Conservation (phyloP, 345 rosid genomes). For the Gossypium sturtianum region DNA sequence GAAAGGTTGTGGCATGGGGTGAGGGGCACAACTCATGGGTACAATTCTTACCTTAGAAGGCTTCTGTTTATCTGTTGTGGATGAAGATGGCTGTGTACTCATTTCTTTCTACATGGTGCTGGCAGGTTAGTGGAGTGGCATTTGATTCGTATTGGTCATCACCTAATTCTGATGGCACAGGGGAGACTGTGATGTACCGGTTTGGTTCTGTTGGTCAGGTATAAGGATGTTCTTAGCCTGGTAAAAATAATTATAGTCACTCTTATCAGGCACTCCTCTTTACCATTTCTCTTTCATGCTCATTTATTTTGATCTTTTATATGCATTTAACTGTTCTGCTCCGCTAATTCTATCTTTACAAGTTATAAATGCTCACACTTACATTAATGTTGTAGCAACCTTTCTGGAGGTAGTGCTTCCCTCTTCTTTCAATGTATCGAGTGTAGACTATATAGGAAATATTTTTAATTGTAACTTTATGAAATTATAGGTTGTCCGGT, state of each 20-base stretch:
- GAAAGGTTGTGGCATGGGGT: conserved; percentile 99
- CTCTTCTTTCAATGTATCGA: not conserved
- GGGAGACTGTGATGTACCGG: conserved; percentile 83
- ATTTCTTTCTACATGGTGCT: conserved; percentile 23
- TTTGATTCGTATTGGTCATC: conserved; percentile 95
- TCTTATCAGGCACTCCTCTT: not conserved
- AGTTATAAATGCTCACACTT: not conserved
- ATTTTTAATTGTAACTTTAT: not conserved
- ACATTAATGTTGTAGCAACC: not conserved
- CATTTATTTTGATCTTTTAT: not conserved
- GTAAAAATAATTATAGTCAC: not conserved
- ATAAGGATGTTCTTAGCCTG: conserved; percentile 13
- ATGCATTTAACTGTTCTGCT: not conserved
- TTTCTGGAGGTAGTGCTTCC: not conserved
- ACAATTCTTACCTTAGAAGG: conserved; percentile 23
- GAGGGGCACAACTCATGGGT: conserved; percentile 99
- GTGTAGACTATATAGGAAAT: not conserved
- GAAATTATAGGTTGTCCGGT: not conserved
- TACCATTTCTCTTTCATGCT: not conserved
- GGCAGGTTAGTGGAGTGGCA: conserved; percentile 98
- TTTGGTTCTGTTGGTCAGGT: conserved; percentile 99
- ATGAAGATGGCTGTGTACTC: conserved; percentile 17
- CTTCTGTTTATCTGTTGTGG: conserved; percentile 1
- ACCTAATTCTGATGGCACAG: conserved; percentile 79
- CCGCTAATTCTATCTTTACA: not conserved